Conservation (phyloP, 768 basidiomycete species). For the Phaffia tasmanica region DNA sequence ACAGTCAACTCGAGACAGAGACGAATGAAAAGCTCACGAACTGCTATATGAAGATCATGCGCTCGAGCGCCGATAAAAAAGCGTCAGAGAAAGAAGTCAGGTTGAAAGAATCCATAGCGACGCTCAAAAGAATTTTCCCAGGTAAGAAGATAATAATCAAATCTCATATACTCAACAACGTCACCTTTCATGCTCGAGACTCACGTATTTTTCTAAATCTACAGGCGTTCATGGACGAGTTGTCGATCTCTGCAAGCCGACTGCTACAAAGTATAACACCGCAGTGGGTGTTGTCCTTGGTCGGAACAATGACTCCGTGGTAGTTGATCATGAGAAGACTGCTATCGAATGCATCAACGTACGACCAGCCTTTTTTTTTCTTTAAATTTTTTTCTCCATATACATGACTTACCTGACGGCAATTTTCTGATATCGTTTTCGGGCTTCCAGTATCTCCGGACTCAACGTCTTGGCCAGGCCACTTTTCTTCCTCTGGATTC, state of each 20-base stretch:
- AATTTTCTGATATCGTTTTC: not conserved
- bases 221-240: conserved; percentile 83
- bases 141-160: conserved; percentile 42
- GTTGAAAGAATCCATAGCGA: conserved; percentile 74
- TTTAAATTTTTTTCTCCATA: not conserved
- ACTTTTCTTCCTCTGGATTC: conserved; percentile 99
- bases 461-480: conserved; percentile 85
- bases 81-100: conserved; percentile 73
- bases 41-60: conserved; percentile 68
- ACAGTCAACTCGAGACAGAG: conserved; percentile 78
- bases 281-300: conserved; percentile 88
- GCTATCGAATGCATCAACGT: conserved; percentile 97
- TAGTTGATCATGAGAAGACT: conserved; percentile 93
- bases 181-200: not conserved
- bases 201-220: not conserved
- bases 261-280: conserved; percentile 77
- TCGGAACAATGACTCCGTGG: conserved; percentile 85
- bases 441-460: conserved; percentile 67
- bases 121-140: conserved; percentile 78
- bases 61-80: conserved; percentile 77
- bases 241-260: conserved; percentile 88
- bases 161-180: not conserved
- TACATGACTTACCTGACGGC: not conserved
- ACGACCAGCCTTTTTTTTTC: conserved; percentile 23
- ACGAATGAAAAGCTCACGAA: conserved; percentile 81